Conservation (phyloP, 495 filamentous ascomycete genomes). For the Melanomma pulvis-pyrius region DNA sequence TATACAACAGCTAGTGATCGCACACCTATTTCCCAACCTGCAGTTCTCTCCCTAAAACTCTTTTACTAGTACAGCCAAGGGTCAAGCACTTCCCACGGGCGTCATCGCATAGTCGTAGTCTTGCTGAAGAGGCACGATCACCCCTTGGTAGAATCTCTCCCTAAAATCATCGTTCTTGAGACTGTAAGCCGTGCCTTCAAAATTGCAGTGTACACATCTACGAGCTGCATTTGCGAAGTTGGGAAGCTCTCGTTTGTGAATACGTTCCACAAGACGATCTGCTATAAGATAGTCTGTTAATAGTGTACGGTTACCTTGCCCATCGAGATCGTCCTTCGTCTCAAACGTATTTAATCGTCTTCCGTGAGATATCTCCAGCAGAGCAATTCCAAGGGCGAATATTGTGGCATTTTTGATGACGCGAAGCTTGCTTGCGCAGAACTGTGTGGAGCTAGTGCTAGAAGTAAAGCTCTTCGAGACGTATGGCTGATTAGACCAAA, state of each 20-base stretch:
- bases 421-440: neutral
- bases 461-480: slow-evolving; percentile 1
- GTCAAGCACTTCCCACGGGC: too few species aligned
- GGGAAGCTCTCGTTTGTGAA: neutral
- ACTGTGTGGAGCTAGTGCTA: slow-evolving; percentile 38
- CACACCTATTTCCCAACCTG: too few species aligned
- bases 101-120: slow-evolving; percentile 7
- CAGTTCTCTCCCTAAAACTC: too few species aligned
- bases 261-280: neutral
- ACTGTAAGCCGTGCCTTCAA: neutral
- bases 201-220: neutral
- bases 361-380: neutral
- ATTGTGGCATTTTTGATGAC: neutral
- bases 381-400: slow-evolving; percentile 1
- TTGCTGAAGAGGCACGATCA: neutral
- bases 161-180: neutral
- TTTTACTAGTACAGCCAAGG: too few species aligned
- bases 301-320: neutral
- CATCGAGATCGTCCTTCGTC: neutral
- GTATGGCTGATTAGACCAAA: neutral
- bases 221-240: neutral
- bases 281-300: neutral
- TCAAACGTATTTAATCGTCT: neutral
- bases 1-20: too few species aligned
- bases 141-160: neutral